Evolutionary conservation across 352 stramenopile genomes (phyloP), one percentile per base, ranked within the genome.

Genomic region (Phytophthora capsici): DNA sequence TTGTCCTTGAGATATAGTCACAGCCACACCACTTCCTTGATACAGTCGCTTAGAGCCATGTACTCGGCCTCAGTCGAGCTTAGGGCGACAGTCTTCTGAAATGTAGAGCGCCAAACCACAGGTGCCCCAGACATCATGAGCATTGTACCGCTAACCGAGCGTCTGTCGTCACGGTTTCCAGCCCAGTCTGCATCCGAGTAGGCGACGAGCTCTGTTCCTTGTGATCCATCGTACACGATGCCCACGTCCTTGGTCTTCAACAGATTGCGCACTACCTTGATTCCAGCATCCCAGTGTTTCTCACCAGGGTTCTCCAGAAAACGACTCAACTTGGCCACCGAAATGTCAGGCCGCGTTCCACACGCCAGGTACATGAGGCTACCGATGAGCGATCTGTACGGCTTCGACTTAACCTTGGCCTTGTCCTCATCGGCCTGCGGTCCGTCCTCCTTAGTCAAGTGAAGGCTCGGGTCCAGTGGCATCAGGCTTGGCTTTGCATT

Each of bases 51-150:
- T 23, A 73, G 46, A 14, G 58, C 57, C 63, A 73, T 67, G 58
- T 73, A 77, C 48, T 77, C 69, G 19, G 57, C 69, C 43, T 77
- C 57, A 19, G 64, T 62, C 22, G 58, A 65, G 28, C 64, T 71
- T 0, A 77, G 44, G 16, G 51, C 57, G 16, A 77, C 57, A 8
- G 51, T 67, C 20, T 64, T 63, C 52, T 78, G 59, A 19, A 63
- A 70, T 2, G 46, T 55, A 12, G 67, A 63, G 3, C 43, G 23
- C 50, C 40, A 73, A 2, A 66, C 38, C 23, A 70, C 50, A 5
- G 57, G 57, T 19, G 37, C 57, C 26, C 63, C 63, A 46, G 38
- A 62, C 44, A 69, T 20, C 49, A 69, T 54, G 20, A 71, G 49
- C 34, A 54, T 40, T 8, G 55, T 28, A 1, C 68, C 68, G 43